phyloP scores from a whole-genome alignment of 176 grass and related monocot genomes.

The Avena eriantha region DNA sequence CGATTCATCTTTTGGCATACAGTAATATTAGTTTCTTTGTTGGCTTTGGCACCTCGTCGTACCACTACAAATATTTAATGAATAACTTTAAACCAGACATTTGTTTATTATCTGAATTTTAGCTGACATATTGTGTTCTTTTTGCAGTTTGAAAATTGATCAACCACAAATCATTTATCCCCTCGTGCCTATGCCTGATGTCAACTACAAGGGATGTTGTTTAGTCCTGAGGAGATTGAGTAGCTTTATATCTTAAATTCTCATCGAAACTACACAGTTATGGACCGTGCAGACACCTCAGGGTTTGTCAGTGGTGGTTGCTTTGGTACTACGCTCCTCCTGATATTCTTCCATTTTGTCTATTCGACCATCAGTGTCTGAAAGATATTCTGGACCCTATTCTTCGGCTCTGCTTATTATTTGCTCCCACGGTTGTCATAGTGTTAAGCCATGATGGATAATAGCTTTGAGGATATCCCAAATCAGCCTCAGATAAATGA shows the following conservation, averaged over 20 bases:
- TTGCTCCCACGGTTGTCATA: background rate
- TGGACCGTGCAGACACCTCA: constrained; percentile 71
- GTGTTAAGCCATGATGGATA: constrained; percentile 38
- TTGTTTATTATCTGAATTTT: constrained; percentile 37
- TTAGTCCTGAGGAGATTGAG: constrained; percentile 30
- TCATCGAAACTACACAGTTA: constrained; percentile 19
- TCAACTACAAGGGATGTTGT: constrained; percentile 29
- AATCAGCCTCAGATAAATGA: constrained; percentile 43
- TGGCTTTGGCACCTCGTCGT: background rate
- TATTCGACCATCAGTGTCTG: constrained; percentile 41
- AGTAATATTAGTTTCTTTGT: constrained; percentile 3
- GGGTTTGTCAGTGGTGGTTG: constrained; percentile 72
- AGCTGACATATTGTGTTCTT: constrained; percentile 20
- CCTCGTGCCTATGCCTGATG: constrained; percentile 37
- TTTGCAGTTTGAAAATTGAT: constrained; percentile 8
- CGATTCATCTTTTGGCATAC: background rate
- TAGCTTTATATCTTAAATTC: constrained; percentile 45
- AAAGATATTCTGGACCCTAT: constrained; percentile 33
- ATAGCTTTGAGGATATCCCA: constrained; percentile 34
- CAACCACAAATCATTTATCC: background rate
- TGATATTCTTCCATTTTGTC: constrained; percentile 66
- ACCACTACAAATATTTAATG: constrained; percentile 3
- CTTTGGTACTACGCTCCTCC: constrained; percentile 49
- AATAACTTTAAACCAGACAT: constrained; percentile 11
- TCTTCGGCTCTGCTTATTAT: constrained; percentile 30